Percentiles rank a stretch among this genome's conserved stretches.
These are phyloP conservation scores for Cyathus striatus DNA, from an alignment of 768 basidiomycete species.

Conservation along the genomic window DNA sequence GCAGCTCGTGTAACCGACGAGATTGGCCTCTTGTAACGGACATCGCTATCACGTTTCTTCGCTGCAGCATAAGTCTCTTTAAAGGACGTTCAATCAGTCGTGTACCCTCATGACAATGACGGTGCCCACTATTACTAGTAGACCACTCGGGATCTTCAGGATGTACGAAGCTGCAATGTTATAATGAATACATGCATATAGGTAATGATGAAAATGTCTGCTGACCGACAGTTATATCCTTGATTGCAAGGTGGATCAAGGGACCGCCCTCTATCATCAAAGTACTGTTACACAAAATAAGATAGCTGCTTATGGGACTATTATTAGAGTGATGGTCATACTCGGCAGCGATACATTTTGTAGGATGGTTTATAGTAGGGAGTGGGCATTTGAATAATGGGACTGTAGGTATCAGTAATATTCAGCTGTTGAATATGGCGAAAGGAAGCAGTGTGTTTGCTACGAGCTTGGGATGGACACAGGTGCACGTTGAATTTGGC, in stretches of 20 bases:
- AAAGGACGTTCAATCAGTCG: no score
- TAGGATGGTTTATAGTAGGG: constrained; percentile 11
- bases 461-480: no score
- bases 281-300: constrained; percentile 32
- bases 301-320: background rate
- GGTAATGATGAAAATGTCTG: background rate
- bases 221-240: constrained; percentile 46
- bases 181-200: background rate
- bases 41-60: no score
- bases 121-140: no score
- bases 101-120: background rate
- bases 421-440: no score
- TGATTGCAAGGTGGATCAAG: constrained; percentile 40
- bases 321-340: constrained; percentile 13
- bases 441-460: no score
- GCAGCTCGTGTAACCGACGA: no score
- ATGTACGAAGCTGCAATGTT: constrained; percentile 37
- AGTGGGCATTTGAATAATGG: no score
- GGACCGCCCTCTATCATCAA: constrained; percentile 35
- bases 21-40: no score
- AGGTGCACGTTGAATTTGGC: no score
- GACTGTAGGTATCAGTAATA: no score
- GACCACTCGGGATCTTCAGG: constrained; percentile 43
- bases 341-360: constrained; percentile 45
- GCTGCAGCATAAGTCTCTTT: no score